Percentiles rank a stretch among this genome's conserved stretches.
phyloP scores from a whole-genome alignment of 129 eudicot species.

The Ambrosia trifida region DNA sequence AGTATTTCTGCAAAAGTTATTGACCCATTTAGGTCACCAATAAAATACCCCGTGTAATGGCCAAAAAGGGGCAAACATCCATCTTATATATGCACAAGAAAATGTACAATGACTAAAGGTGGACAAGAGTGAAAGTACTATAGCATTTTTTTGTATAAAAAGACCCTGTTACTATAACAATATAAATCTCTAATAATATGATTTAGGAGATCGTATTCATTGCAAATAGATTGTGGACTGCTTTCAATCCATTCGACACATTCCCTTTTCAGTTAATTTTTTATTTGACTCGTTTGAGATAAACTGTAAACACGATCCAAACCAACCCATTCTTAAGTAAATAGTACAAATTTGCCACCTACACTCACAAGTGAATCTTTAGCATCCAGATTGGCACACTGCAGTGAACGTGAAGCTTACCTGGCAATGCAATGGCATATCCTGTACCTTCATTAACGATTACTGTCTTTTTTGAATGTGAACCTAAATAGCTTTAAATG shows the following conservation, averaged over 20 bases:
- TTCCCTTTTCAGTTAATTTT: neutral
- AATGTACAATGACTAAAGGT: neutral
- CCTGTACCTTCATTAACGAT: constrained; percentile 95
- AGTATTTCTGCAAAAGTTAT: neutral
- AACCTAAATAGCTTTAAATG: constrained; percentile 22
- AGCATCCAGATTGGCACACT: neutral
- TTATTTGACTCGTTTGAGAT: neutral
- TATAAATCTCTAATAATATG: neutral
- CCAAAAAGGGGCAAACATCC: neutral
- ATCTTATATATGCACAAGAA: no score
- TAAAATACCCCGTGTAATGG: no score
- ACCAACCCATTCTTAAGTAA: neutral
- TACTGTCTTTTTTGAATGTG: constrained; percentile 48
- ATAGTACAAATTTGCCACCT: neutral
- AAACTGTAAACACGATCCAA: neutral
- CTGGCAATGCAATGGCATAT: constrained; percentile 80
- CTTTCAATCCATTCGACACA: neutral
- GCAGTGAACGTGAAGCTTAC: constrained; percentile 36
- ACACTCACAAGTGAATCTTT: neutral
- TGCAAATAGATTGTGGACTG: neutral
- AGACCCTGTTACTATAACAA: neutral
- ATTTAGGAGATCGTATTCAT: neutral
- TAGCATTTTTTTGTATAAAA: neutral
- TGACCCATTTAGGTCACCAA: neutral
- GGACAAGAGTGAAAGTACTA: neutral